Percentiles rank a stretch among this genome's conserved stretches.
These are phyloP conservation scores for Monosporozyma siamensis DNA, from an alignment of 805 yeast genomes.

Conservation along the genomic window DNA sequence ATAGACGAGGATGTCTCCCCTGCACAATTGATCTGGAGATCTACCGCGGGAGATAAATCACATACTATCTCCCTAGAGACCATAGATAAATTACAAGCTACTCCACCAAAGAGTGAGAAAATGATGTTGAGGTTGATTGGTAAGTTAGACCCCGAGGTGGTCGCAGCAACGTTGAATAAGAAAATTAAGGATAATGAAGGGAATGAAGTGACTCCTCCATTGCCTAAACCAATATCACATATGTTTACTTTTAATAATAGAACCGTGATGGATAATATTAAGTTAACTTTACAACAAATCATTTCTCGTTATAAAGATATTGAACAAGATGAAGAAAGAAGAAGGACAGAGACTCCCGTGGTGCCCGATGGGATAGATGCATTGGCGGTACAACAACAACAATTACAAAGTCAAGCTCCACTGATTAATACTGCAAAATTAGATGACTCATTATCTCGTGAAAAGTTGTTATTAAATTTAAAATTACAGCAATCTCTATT, in stretches of 20 bases:
- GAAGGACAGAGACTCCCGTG: constrained; percentile 13
- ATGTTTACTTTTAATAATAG: constrained; percentile 61
- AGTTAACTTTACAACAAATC: constrained; percentile 55
- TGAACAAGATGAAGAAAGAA: constrained; percentile 33
- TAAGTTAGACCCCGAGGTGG: constrained; percentile 27
- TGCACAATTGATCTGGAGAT: constrained; percentile 46
- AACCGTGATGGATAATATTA: constrained; percentile 66
- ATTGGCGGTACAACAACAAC: constrained; percentile 13
- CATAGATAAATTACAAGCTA: constrained; percentile 50
- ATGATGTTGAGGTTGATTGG: constrained; percentile 55
- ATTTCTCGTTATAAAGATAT: constrained; percentile 55
- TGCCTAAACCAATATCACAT: constrained; percentile 21
- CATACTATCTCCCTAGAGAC: constrained; percentile 35
- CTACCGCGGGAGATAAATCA: constrained; percentile 41
- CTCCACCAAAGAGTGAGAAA: constrained; percentile 56
- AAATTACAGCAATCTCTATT: constrained; percentile 72
- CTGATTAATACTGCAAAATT: constrained; percentile 31
- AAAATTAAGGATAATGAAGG: constrained; percentile 25
- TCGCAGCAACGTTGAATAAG: constrained; percentile 9
- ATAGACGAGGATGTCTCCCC: constrained; percentile 50
- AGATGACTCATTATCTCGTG: constrained; percentile 43
- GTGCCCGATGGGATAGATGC: neutral
- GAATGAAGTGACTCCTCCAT: constrained; percentile 17
- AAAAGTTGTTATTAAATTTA: constrained; percentile 55
- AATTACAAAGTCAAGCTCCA: constrained; percentile 14